Evolutionary conservation across 1,284 basidiomycete genomes (phyloP).

Genomic region (Ganoderma leucocontextum): DNA sequence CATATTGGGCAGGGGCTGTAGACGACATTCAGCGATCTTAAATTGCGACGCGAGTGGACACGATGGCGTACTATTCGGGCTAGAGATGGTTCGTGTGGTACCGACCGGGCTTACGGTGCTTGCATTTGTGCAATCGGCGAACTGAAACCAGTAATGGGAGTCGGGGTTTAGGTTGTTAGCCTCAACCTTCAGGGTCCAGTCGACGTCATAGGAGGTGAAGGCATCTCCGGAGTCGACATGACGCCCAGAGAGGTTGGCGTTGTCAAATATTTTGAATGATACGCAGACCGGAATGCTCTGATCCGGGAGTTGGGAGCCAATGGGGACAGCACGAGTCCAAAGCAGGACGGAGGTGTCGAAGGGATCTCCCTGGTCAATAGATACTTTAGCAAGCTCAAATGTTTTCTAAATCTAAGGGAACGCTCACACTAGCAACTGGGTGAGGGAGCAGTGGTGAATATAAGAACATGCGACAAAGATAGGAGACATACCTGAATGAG

Average conservation of each 20-base stretch:
- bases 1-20: constrained; percentile 55
- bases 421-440: constrained; percentile 47
- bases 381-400: neutral
- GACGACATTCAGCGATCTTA: neutral
- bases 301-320: constrained; percentile 49
- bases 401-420: neutral
- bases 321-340: constrained; percentile 66
- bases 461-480: neutral
- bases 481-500: constrained; percentile 55
- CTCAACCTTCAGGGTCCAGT: constrained; percentile 73
- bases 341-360: constrained; percentile 66
- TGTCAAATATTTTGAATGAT: constrained; percentile 56
- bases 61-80: constrained; percentile 50
- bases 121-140: constrained; percentile 63
- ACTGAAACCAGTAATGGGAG: constrained; percentile 68
- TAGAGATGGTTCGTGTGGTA: constrained; percentile 57
- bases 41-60: neutral
- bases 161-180: constrained; percentile 60
- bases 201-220: constrained; percentile 70
- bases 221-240: constrained; percentile 58
- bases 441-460: neutral
- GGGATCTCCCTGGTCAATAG: constrained; percentile 59
- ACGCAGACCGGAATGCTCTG: constrained; percentile 68
- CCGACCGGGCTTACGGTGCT: constrained; percentile 56
- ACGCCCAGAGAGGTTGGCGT: constrained; percentile 46